Percentiles rank a stretch among this genome's conserved stretches.
Evolutionary conservation across 768 basidiomycete genomes (phyloP).

Genomic region (Macrolepiota dolichaula): DNA sequence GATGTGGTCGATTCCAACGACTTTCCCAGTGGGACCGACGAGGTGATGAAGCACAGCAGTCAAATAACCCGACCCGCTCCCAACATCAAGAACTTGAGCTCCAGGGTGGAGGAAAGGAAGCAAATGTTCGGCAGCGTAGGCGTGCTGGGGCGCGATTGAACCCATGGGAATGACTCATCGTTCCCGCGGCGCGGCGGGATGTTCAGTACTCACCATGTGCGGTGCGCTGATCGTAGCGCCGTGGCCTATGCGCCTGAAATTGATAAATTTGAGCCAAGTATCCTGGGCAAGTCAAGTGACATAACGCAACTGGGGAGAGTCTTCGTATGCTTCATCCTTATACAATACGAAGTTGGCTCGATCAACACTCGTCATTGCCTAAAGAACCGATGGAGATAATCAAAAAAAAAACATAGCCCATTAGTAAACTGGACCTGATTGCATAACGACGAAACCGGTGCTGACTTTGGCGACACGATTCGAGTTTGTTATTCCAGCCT

Average conservation of each 20-base stretch:
- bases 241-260: conserved; percentile 66
- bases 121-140: conserved; percentile 78
- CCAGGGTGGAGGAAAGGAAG: conserved; percentile 69
- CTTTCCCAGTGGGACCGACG: conserved; percentile 51
- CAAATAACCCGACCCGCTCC: conserved; percentile 86
- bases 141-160: conserved; percentile 51
- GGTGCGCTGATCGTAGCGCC: conserved; percentile 95
- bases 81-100: conserved; percentile 82
- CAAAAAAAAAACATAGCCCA: background rate
- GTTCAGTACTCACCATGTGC: conserved; percentile 72
- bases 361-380: conserved; percentile 74
- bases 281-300: background rate
- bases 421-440: background rate
- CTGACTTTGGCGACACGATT: conserved; percentile 52
- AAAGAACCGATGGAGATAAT: background rate
- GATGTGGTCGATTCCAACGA: conserved; percentile 93
- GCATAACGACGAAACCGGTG: conserved; percentile 16
- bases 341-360: conserved; percentile 62
- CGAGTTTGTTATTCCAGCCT: conserved; percentile 51
- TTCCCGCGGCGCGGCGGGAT: background rate
- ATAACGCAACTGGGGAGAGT: conserved; percentile 72
- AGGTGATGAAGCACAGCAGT: conserved; percentile 80
- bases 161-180: background rate
- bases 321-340: conserved; percentile 60
- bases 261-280: background rate